These are phyloP conservation scores for Endocalyx cinctus DNA, from an alignment of 2,329 filamentous ascomycete species.

Conservation along the genomic window DNA sequence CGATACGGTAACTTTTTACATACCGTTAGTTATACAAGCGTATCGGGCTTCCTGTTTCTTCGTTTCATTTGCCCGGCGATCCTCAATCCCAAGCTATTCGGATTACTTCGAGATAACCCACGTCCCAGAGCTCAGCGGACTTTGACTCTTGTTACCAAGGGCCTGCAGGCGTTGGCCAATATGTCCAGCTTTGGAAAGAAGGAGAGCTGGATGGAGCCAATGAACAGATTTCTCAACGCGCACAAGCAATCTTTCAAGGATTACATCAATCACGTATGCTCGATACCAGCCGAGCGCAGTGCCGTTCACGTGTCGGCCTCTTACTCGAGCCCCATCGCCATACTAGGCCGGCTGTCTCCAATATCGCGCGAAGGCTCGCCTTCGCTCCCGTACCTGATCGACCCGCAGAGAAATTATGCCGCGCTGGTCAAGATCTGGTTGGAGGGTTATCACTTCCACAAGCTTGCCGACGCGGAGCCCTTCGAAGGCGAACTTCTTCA, in stretches of 20 bases:
- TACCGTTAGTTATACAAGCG: slow-evolving; percentile 86
- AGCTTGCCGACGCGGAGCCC: slow-evolving; percentile 26
- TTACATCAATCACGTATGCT: slow-evolving; percentile 83
- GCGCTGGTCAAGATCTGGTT: slow-evolving; percentile 78
- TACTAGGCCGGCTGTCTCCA: slow-evolving; percentile 74
- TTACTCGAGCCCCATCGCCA: slow-evolving; percentile 89
- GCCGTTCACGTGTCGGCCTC: slow-evolving; percentile 67
- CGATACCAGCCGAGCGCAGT: slow-evolving; percentile 69
- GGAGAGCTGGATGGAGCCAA: slow-evolving; percentile 98
- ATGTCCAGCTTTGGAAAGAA: slow-evolving; percentile 89
- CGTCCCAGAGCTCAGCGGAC: slow-evolving; percentile 79
- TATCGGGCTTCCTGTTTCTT: slow-evolving; percentile 90
- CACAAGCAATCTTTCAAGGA: slow-evolving; percentile 78
- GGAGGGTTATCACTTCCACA: slow-evolving; percentile 45
- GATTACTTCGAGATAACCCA: slow-evolving; percentile 77
- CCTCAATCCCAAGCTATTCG: slow-evolving; percentile 89
- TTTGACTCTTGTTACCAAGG: slow-evolving; percentile 87
- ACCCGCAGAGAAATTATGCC: slow-evolving; percentile 80
- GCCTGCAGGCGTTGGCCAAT: slow-evolving; percentile 84
- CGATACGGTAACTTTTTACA: slow-evolving; percentile 89
- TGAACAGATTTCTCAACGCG: slow-evolving; percentile 79
- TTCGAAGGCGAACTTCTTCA: slow-evolving; percentile 49
- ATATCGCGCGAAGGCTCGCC: slow-evolving; percentile 88
- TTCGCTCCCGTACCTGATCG: slow-evolving; percentile 86
- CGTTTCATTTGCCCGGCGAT: slow-evolving; percentile 97